phyloP scores from a whole-genome alignment of 106 monocot species.

The Vanilla planifolia region DNA sequence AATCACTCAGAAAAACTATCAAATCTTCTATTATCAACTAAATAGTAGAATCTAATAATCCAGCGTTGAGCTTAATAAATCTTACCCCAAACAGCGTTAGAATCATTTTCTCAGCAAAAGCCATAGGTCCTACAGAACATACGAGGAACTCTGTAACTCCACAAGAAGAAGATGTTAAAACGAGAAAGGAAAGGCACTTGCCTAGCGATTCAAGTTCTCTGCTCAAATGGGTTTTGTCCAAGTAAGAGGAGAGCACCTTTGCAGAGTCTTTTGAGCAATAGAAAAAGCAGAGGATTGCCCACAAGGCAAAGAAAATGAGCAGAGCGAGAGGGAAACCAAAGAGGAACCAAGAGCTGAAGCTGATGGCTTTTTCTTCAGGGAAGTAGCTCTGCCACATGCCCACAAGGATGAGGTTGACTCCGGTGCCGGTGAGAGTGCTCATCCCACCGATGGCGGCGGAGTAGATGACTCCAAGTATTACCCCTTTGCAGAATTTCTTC shows the following conservation, averaged over 20 bases:
- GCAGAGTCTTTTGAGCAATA: slow-evolving; percentile 55
- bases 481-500: slow-evolving; percentile 53
- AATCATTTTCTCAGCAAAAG: slow-evolving; percentile 94
- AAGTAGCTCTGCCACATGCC: slow-evolving; percentile 86
- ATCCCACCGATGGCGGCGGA: slow-evolving; percentile 77
- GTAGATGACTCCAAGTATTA: slow-evolving; percentile 78
- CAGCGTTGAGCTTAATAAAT: neutral
- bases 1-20: too few relatives aligned
- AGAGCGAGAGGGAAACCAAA: slow-evolving; percentile 82
- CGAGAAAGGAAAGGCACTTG: slow-evolving; percentile 1
- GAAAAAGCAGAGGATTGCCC: slow-evolving; percentile 56
- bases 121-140: slow-evolving; percentile 68
- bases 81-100: slow-evolving; percentile 77
- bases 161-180: neutral
- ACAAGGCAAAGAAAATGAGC: slow-evolving; percentile 60
- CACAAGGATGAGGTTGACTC: slow-evolving; percentile 72
- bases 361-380: slow-evolving; percentile 55
- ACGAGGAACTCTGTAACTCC: neutral
- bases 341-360: slow-evolving; percentile 78
- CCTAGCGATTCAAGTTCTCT: slow-evolving; percentile 79
- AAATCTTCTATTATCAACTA: neutral
- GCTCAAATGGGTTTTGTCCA: slow-evolving; percentile 54
- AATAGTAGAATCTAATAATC: too few relatives aligned
- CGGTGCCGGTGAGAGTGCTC: slow-evolving; percentile 79
- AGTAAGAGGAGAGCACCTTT: slow-evolving; percentile 45